phyloP scores from a whole-genome alignment of 2,329 filamentous ascomycete species.

The Exophiala sideris region DNA sequence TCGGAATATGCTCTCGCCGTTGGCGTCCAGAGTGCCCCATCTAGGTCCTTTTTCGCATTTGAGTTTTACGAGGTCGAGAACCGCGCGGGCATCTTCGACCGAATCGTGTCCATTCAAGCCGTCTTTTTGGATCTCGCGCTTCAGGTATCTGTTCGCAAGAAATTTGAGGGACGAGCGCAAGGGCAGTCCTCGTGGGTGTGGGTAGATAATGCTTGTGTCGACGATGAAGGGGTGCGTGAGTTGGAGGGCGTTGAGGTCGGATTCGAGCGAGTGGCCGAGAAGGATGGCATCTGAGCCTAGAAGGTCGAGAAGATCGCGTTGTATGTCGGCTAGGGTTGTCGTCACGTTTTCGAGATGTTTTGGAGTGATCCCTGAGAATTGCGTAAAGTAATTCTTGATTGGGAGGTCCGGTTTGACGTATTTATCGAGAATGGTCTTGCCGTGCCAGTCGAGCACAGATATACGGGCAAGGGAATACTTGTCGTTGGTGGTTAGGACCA shows the following conservation, averaged over 20 bases:
- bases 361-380: conserved; percentile 86
- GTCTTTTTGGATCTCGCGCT: conserved; percentile 81
- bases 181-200: conserved; percentile 83
- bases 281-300: conserved; percentile 52
- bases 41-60: conserved; percentile 89
- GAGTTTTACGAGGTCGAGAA: conserved; percentile 86
- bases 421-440: conserved; percentile 77
- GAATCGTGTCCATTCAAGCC: conserved; percentile 79
- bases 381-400: conserved; percentile 91
- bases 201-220: conserved; percentile 86
- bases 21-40: conserved; percentile 78
- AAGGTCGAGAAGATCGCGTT: conserved; percentile 68
- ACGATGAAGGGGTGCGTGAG: conserved; percentile 90
- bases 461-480: conserved; percentile 83
- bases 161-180: conserved; percentile 54
- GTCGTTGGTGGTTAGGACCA: conserved; percentile 82
- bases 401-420: conserved; percentile 84
- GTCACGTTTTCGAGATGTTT: conserved; percentile 78
- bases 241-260: conserved; percentile 70
- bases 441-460: conserved; percentile 81
- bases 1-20: conserved; percentile 84
- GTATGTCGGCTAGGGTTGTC: conserved; percentile 79
- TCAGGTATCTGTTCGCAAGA: conserved; percentile 56
- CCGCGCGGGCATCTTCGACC: conserved; percentile 86
- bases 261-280: conserved; percentile 48